These are phyloP conservation scores for Penicillium brasilianum DNA, from an alignment of 2,329 filamentous ascomycete species.

Conservation along the genomic window DNA sequence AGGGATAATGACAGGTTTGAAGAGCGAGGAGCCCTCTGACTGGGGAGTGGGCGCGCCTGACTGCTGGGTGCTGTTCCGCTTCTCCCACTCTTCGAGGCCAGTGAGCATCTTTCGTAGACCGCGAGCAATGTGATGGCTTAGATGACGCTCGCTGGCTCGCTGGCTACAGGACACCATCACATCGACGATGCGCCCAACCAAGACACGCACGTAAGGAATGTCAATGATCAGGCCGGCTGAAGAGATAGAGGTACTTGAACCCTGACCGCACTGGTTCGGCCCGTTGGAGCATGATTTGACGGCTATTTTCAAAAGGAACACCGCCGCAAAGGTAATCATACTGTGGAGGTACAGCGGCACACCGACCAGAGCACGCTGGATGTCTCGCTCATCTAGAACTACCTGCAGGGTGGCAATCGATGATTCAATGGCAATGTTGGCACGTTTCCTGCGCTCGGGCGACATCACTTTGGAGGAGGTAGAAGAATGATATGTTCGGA, in stretches of 20 bases:
- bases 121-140: constrained; percentile 48
- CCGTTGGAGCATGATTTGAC: constrained; percentile 47
- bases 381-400: constrained; percentile 51
- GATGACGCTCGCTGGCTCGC: constrained; percentile 47
- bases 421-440: constrained; percentile 50
- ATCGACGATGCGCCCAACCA: constrained; percentile 43
- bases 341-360: constrained; percentile 54
- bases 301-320: constrained; percentile 53
- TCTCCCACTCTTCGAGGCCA: constrained; percentile 48
- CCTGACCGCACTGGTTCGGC: constrained; percentile 41
- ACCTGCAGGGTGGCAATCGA: constrained; percentile 50
- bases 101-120: constrained; percentile 47
- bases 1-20: constrained; percentile 45
- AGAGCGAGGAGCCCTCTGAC: constrained; percentile 39
- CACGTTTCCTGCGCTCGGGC: constrained; percentile 51
- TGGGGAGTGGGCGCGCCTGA: constrained; percentile 26
- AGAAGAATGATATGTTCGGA: constrained; percentile 52
- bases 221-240: constrained; percentile 43
- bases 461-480: constrained; percentile 48
- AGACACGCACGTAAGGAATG: constrained; percentile 40
- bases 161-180: constrained; percentile 47
- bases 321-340: constrained; percentile 55
- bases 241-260: constrained; percentile 46
- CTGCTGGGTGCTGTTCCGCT: constrained; percentile 35
- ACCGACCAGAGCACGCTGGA: constrained; percentile 49